Evolutionary conservation across 2,329 filamentous ascomycete genomes (phyloP).

Genomic region (Sporothrix dimorphospora): DNA sequence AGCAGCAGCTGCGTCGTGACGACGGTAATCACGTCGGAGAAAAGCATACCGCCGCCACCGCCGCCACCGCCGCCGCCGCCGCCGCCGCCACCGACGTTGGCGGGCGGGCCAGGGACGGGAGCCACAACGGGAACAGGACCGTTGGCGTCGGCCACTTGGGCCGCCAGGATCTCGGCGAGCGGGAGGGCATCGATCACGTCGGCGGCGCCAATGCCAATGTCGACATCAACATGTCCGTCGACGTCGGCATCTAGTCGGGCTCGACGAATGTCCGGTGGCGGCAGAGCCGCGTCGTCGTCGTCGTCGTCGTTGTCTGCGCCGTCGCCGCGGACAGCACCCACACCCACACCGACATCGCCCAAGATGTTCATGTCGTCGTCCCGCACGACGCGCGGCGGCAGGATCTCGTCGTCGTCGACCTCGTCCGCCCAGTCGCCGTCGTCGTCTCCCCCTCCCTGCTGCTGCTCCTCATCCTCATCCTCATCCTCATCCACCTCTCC

Average conservation of each 20-base stretch:
- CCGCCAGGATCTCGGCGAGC: background rate
- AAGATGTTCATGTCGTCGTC: background rate
- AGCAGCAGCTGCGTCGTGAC: constrained; percentile 68
- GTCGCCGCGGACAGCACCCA: constrained; percentile 34
- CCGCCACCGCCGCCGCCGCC: constrained; percentile 24
- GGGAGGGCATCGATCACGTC: background rate
- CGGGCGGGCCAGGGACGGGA: background rate
- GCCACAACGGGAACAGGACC: background rate
- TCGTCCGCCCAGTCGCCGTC: background rate
- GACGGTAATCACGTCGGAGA: constrained; percentile 52
- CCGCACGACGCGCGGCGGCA: constrained; percentile 1
- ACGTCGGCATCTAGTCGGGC: background rate
- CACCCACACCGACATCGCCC: constrained; percentile 7
- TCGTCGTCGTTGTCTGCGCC: constrained; percentile 34
- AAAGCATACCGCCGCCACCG: constrained; percentile 30
- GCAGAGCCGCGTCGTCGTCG: constrained; percentile 36
- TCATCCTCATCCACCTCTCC: background rate
- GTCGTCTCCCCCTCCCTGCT: background rate
- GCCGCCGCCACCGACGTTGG: background rate
- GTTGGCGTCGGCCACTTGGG: background rate
- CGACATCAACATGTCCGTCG: background rate
- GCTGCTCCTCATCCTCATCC: background rate
- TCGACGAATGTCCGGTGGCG: constrained; percentile 13
- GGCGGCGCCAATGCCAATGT: background rate
- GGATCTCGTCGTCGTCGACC: constrained; percentile 1